Evolutionary conservation across 2,329 filamentous ascomycete genomes (phyloP).

Genomic region (Penicillium brasilianum): DNA sequence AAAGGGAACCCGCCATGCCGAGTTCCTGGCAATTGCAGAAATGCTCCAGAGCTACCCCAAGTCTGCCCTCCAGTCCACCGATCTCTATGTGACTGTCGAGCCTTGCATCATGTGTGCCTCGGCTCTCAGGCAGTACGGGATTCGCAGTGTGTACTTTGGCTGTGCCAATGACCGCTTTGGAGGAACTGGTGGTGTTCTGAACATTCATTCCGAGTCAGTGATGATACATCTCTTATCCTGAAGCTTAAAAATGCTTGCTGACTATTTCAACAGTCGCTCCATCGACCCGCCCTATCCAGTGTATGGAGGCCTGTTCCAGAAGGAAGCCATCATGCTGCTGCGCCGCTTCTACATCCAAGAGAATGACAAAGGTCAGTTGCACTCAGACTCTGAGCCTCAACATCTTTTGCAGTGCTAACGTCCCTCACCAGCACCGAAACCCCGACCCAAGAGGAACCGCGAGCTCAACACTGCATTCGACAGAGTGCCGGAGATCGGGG

Average conservation of each 20-base stretch:
- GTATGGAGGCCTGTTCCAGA: slow-evolving; percentile 83
- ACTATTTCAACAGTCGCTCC: slow-evolving; percentile 59
- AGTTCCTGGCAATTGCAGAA: slow-evolving; percentile 82
- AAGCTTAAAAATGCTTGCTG: not conserved
- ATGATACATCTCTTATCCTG: not conserved
- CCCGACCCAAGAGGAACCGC: slow-evolving; percentile 67
- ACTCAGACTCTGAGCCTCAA: not conserved
- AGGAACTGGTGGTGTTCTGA: slow-evolving; percentile 90
- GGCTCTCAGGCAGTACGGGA: slow-evolving; percentile 82
- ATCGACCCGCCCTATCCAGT: slow-evolving; percentile 81
- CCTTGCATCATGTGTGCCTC: slow-evolving; percentile 99
- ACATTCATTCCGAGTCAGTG: slow-evolving; percentile 72
- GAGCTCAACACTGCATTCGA: slow-evolving; percentile 65
- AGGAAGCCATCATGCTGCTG: slow-evolving; percentile 91
- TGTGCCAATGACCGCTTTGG: slow-evolving; percentile 97
- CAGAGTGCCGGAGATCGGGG: slow-evolving; percentile 10
- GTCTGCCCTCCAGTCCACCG: slow-evolving; percentile 71
- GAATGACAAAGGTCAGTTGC: slow-evolving; percentile 76
- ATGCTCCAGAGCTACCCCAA: slow-evolving; percentile 69
- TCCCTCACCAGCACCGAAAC: slow-evolving; percentile 60
- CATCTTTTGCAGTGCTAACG: not conserved
- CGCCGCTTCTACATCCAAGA: slow-evolving; percentile 97
- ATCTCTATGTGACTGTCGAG: slow-evolving; percentile 96
- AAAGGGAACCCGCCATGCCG: slow-evolving; percentile 89
- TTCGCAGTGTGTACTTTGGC: slow-evolving; percentile 91